A percentile compares a stretch with the other conserved stretches of the same genome.
Evolutionary conservation across 2,329 filamentous ascomycete genomes (phyloP).

Genomic region (Aspergillus sp.): DNA sequence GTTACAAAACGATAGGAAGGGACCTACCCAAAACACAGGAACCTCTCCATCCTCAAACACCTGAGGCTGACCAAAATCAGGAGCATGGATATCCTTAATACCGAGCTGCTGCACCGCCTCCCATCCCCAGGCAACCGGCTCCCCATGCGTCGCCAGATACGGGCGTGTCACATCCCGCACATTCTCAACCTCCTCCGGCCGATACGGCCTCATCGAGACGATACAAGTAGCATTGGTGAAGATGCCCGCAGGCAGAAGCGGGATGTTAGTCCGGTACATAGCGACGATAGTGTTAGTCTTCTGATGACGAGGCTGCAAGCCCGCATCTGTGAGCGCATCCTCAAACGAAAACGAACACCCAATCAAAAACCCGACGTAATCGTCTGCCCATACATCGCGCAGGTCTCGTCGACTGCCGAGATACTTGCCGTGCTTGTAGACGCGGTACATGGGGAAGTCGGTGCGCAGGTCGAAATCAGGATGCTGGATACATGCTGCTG

Average conservation of each 20-base stretch:
- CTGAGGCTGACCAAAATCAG: slow-evolving; percentile 58
- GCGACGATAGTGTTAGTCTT: slow-evolving; percentile 51
- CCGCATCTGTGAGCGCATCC: slow-evolving; percentile 50
- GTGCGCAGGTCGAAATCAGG: slow-evolving; percentile 54
- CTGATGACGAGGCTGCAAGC: slow-evolving; percentile 53
- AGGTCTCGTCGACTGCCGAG: slow-evolving; percentile 44
- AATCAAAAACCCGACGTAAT: slow-evolving; percentile 62
- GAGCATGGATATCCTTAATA: slow-evolving; percentile 51
- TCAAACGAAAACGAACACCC: slow-evolving; percentile 66
- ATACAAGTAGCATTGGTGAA: slow-evolving; percentile 57
- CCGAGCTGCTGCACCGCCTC: slow-evolving; percentile 52
- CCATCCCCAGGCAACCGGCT: slow-evolving; percentile 66
- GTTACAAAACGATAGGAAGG: not conserved
- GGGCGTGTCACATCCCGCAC: slow-evolving; percentile 56
- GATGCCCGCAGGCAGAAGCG: slow-evolving; percentile 56
- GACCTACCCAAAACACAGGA: slow-evolving; percentile 30
- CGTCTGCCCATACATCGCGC: slow-evolving; percentile 51
- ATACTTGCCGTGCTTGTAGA: slow-evolving; percentile 53
- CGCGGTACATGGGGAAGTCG: slow-evolving; percentile 58
- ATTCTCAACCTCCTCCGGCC: slow-evolving; percentile 45
- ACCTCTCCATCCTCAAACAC: slow-evolving; percentile 37
- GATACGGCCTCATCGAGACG: slow-evolving; percentile 64
- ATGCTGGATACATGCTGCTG: slow-evolving; percentile 20
- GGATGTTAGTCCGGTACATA: slow-evolving; percentile 61
- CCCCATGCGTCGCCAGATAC: slow-evolving; percentile 59